A percentile compares a stretch with the other conserved stretches of the same genome.
Evolutionary conservation across 2,329 filamentous ascomycete genomes (phyloP).

Genomic region (Nemania sp.): DNA sequence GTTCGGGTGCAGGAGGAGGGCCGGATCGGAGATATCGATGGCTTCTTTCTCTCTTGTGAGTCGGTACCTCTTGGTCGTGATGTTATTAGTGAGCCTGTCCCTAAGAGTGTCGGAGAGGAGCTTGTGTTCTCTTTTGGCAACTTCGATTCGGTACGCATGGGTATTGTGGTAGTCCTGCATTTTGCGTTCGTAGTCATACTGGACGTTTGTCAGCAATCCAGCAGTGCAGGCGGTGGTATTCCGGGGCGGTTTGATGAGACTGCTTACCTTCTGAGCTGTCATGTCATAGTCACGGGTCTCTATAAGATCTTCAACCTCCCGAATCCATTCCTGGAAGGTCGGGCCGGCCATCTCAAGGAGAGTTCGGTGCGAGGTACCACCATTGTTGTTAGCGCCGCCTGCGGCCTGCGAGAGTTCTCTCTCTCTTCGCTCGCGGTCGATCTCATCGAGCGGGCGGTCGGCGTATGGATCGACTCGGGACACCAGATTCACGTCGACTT

Average conservation of each 20-base stretch:
- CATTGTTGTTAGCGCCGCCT: conserved; percentile 42
- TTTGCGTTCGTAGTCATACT: conserved; percentile 68
- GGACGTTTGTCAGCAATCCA: conserved; percentile 28
- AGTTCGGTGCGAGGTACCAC: conserved; percentile 48
- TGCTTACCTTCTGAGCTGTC: conserved; percentile 73
- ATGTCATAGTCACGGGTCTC: conserved; percentile 86
- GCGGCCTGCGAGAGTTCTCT: conserved; percentile 42
- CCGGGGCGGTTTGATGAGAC: background rate
- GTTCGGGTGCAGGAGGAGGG: conserved; percentile 67
- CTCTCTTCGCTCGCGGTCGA: conserved; percentile 46
- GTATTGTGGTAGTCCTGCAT: conserved; percentile 62
- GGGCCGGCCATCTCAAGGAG: conserved; percentile 77
- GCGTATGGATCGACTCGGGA: conserved; percentile 41
- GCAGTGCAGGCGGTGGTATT: background rate
- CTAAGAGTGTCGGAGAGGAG: conserved; percentile 63
- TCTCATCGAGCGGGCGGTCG: conserved; percentile 49
- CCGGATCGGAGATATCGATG: conserved; percentile 68
- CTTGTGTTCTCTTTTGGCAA: conserved; percentile 64
- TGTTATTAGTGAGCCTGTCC: conserved; percentile 68
- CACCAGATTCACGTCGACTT: conserved; percentile 46
- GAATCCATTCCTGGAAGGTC: conserved; percentile 81
- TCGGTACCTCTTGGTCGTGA: conserved; percentile 66
- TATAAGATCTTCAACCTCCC: conserved; percentile 83
- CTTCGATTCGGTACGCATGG: conserved; percentile 63
- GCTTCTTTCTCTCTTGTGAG: conserved; percentile 69